Evolutionary conservation across 768 basidiomycete species (phyloP).

Genomic region (Termitomyces heimii): DNA sequence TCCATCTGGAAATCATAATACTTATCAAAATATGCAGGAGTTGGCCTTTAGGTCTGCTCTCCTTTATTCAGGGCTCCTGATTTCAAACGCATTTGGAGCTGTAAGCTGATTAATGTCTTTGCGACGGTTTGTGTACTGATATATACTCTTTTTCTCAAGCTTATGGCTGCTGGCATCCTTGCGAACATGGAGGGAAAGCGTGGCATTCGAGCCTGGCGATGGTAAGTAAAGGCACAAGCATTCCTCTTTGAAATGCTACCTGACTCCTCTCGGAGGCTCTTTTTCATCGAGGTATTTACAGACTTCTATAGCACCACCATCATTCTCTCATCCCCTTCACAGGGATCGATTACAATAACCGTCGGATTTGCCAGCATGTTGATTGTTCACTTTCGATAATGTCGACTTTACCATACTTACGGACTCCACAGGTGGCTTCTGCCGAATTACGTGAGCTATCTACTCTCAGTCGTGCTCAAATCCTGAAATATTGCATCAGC

Average conservation of each 20-base stretch:
- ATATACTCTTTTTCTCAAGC: conserved; percentile 22
- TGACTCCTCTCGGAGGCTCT: conserved; percentile 38
- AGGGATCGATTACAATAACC: conserved; percentile 61
- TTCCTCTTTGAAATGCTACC: neutral
- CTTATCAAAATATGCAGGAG: conserved; percentile 34
- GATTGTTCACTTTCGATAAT: conserved; percentile 10
- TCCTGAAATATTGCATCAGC: conserved; percentile 25
- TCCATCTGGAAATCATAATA: neutral
- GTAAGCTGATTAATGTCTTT: conserved; percentile 26
- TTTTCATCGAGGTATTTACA: conserved; percentile 54
- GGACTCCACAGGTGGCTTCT: conserved; percentile 39
- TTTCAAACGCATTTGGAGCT: conserved; percentile 64
- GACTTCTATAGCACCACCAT: neutral
- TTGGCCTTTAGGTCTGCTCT: conserved; percentile 60
- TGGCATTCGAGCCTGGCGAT: conserved; percentile 69
- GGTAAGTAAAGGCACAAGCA: conserved; percentile 26
- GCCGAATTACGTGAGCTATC: conserved; percentile 46
- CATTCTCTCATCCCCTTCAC: neutral
- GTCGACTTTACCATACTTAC: neutral
- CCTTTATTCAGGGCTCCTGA: conserved; percentile 51
- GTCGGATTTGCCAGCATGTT: conserved; percentile 52
- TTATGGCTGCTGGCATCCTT: conserved; percentile 74
- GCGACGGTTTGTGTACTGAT: neutral
- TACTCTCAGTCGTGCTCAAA: neutral
- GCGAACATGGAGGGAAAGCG: conserved; percentile 60